Evolutionary conservation across 345 rosid species (phyloP).

Genomic region (Brassica juncea): DNA sequence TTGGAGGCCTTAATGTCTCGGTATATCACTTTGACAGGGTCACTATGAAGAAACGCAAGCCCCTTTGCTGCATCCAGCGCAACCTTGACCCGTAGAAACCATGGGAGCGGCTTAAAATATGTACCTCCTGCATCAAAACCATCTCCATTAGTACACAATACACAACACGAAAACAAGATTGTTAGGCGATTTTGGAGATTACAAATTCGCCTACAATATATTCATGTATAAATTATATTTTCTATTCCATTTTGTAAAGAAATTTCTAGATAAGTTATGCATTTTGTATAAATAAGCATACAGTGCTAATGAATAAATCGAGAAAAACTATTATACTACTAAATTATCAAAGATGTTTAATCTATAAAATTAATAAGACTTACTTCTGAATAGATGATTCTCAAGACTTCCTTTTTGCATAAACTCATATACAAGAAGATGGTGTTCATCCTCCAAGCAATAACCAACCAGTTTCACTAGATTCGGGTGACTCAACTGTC

Average conservation of each 20-base stretch:
- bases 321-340: not conserved
- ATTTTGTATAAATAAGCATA: not conserved
- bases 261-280: not conserved
- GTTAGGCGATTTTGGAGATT: not conserved
- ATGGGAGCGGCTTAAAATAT: constrained; percentile 78
- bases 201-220: not conserved
- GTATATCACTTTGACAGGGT: constrained; percentile 81
- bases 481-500: constrained; percentile 80
- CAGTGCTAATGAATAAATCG: not conserved
- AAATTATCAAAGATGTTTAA: not conserved
- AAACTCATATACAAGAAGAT: constrained; percentile 91
- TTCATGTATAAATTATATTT: not conserved
- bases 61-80: constrained; percentile 97
- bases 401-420: constrained; percentile 97
- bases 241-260: not conserved
- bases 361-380: constrained; percentile 30
- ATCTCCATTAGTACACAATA: constrained; percentile 16
- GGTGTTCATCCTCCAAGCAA: constrained; percentile 93
- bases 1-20: constrained; percentile 91
- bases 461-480: constrained; percentile 88
- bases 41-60: constrained; percentile 86
- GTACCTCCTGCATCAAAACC: constrained; percentile 62
- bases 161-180: not conserved
- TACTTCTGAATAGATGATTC: constrained; percentile 90
- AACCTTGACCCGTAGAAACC: constrained; percentile 82